These are phyloP conservation scores for Coemansia sp. DNA, from an alignment of 192 early-diverging fungal species.

Conservation along the genomic window DNA sequence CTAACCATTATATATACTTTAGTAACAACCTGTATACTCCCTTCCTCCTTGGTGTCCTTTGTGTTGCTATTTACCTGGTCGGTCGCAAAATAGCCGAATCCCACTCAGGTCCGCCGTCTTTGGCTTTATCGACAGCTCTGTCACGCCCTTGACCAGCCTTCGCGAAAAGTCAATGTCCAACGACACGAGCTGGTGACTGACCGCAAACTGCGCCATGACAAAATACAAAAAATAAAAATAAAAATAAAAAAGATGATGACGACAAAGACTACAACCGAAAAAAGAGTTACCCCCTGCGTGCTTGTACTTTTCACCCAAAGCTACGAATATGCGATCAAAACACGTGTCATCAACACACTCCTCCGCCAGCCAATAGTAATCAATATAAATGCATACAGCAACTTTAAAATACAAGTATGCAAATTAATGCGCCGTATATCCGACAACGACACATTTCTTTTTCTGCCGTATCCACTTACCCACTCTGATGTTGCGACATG, in stretches of 20 bases:
- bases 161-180: constrained; percentile 44
- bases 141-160: constrained; percentile 40
- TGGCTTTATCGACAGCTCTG: constrained; percentile 47
- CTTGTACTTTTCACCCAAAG: not conserved
- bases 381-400: too few relatives aligned
- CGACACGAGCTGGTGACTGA: constrained; percentile 52
- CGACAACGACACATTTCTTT: too few relatives aligned
- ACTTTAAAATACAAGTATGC: too few relatives aligned
- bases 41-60: not conserved
- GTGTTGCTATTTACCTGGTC: constrained; percentile 33
- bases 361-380: too few relatives aligned
- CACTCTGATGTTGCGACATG: too few relatives aligned
- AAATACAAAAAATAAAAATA: not conserved
- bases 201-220: constrained; percentile 23
- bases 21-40: not conserved
- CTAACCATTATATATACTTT: not conserved
- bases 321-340: not conserved
- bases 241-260: not conserved
- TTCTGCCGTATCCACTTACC: too few relatives aligned
- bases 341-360: not conserved
- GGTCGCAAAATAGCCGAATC: constrained; percentile 46
- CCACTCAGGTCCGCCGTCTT: constrained; percentile 6
- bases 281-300: not conserved
- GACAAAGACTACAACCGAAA: not conserved
- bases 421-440: too few relatives aligned